Conservation (phyloP, 768 basidiomycete genomes). For the Lepiota brunneoincarnata region DNA sequence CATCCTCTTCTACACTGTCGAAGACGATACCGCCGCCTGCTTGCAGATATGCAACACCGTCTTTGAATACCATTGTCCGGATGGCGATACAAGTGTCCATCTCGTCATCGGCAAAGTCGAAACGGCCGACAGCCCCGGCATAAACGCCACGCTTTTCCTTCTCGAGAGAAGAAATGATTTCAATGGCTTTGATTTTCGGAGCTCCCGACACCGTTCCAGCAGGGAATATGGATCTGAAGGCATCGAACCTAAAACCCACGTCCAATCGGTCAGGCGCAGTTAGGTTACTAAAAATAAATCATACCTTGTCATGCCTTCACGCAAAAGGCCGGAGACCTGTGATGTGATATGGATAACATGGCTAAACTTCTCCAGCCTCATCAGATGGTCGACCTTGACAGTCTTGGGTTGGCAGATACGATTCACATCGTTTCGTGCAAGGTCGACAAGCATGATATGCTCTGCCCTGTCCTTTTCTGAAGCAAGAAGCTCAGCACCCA, state of each 20-base stretch:
- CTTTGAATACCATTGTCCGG: conserved; percentile 95
- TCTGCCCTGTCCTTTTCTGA: conserved; percentile 97
- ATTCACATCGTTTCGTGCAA: conserved; percentile 98
- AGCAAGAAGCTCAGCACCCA: conserved; percentile 69
- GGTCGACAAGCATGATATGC: conserved; percentile 98
- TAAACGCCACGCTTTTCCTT: conserved; percentile 91
- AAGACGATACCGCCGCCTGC: conserved; percentile 98
- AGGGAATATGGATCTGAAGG: conserved; percentile 98
- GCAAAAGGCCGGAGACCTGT: conserved; percentile 84
- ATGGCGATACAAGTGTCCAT: conserved; percentile 99
- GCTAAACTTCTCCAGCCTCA: conserved; percentile 92
- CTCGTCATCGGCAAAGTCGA: conserved; percentile 90
- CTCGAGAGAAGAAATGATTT: conserved; percentile 85
- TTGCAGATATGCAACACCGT: conserved; percentile 87
- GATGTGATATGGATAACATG: conserved; percentile 98
- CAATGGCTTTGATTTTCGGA: conserved; percentile 98
- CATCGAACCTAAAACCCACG: conserved; percentile 72
- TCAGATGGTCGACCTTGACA: conserved; percentile 93
- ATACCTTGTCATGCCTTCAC: conserved; percentile 82
- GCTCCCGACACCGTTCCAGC: conserved; percentile 98
- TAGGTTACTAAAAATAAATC: background rate
- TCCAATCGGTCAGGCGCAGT: conserved; percentile 5
- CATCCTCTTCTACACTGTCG: conserved; percentile 97
- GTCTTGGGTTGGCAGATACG: conserved; percentile 93
- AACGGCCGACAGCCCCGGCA: conserved; percentile 96